Evolutionary conservation across 2,329 filamentous ascomycete genomes (phyloP), one percentile per base, ranked within the genome.

Genomic region (Ascosphaera aggregata): DNA sequence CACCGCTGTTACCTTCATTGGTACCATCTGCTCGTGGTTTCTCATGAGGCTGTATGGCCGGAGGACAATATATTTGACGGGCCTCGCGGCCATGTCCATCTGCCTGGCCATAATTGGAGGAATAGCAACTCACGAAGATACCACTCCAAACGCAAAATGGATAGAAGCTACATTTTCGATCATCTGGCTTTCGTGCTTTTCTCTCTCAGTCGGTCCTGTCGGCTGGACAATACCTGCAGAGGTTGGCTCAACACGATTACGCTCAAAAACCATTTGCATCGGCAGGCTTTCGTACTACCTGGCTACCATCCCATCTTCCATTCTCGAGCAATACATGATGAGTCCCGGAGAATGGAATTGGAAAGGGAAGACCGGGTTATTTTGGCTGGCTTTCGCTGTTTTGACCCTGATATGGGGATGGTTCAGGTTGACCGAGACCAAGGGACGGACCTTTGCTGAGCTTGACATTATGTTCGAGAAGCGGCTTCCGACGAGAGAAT

Each of bases 201-300:
- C 55, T 27, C 39, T 55, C 24, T 60, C 56, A 0, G 53, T 62
- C 38, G 60, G 59, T 1, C 52, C 57, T 7, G 49, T 61, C 35
- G 54, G 54, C 34, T 68, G 66, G 24, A 58, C 59, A 24, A 54
- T 64, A 34, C 55, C 63, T 1, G 61, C 61, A 3, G 64, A 65
- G 46, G 64, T 49, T n/a, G 58, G 53, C 1, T 61, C 59, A 0
- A 53, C 63, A 2, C 47, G 47, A 2, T 49, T 63, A 2, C 53
- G 59, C 0, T 61, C 60, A 42, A 60, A 60, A 35, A 68, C 64
- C n/a, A 64, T 50, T 40, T 50, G 51, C 20, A 46, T 62, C 15
- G 55, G 58, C 7, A 59, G 55, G 1, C 54, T 54, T 2, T 54
- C 53, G 0, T 57, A 62, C 43, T 48, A 55, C 2, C 40, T 59